Evolutionary conservation across 306 rosid species (phyloP).

Genomic region (Malus sylvestris): DNA sequence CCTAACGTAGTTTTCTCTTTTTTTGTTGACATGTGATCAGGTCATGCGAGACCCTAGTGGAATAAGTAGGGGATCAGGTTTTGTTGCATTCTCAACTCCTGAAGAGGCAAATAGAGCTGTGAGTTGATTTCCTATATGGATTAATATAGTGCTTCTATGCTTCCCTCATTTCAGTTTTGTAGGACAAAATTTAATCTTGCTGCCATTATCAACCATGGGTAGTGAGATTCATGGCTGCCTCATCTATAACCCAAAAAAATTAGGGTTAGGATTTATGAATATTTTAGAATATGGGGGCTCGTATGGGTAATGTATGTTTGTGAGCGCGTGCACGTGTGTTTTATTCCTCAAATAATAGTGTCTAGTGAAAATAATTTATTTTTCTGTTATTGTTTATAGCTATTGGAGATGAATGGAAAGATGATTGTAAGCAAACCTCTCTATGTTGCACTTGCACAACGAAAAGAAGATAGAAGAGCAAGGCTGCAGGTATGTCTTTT

Average conservation of each 20-base stretch:
- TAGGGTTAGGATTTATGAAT: not conserved
- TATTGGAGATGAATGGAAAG: slow-evolving; percentile 87
- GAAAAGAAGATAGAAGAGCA: slow-evolving; percentile 98
- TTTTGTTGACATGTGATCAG: slow-evolving; percentile 36
- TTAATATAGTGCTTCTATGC: not conserved
- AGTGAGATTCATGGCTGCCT: not conserved
- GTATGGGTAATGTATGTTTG: not conserved
- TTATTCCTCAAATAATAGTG: not conserved
- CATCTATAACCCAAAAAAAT: not conserved
- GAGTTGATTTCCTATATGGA: slow-evolving; percentile 27
- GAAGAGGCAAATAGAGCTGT: slow-evolving; percentile 98
- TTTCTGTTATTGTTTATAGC: slow-evolving; percentile 32
- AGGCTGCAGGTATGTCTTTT: slow-evolving; percentile 75
- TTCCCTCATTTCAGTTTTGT: not conserved
- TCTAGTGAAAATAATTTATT: not conserved
- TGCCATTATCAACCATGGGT: not conserved
- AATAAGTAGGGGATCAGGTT: slow-evolving; percentile 87
- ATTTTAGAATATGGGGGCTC: not conserved
- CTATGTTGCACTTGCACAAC: slow-evolving; percentile 92
- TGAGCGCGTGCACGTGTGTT: not conserved
- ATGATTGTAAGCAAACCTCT: slow-evolving; percentile 91
- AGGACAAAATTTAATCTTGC: not conserved
- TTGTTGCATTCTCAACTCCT: slow-evolving; percentile 91
- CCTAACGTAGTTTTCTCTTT: slow-evolving; percentile 2
- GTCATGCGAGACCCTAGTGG: slow-evolving; percentile 98